Percentiles rank a stretch among this genome's conserved stretches.
These are phyloP conservation scores for Wickerhamomyces silvicola DNA, from an alignment of 805 yeast genomes.

Conservation along the genomic window DNA sequence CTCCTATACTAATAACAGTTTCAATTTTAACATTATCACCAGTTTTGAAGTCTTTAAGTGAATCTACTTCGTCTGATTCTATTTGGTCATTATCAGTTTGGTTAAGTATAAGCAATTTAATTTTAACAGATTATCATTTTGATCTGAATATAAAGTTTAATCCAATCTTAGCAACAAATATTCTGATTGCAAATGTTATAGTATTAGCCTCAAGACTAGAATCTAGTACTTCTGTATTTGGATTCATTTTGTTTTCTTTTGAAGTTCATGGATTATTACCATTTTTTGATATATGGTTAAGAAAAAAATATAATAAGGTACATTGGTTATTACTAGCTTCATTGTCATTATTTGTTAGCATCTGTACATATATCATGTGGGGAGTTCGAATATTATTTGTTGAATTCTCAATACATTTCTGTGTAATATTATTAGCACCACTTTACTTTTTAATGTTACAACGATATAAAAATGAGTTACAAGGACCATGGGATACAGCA, in stretches of 20 bases:
- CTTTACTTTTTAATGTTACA: slow-evolving; percentile 65
- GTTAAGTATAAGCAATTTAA: slow-evolving; percentile 62
- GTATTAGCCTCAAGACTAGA: slow-evolving; percentile 84
- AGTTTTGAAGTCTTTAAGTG: slow-evolving; percentile 78
- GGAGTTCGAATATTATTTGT: slow-evolving; percentile 35
- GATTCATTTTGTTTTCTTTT: slow-evolving; percentile 70
- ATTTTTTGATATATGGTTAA: slow-evolving; percentile 53
- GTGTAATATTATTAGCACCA: slow-evolving; percentile 56
- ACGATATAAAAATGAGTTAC: slow-evolving; percentile 75
- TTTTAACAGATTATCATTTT: slow-evolving; percentile 62
- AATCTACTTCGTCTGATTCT: slow-evolving; percentile 87
- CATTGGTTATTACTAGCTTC: slow-evolving; percentile 7
- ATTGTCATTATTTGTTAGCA: slow-evolving; percentile 21
- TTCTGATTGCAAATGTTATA: slow-evolving; percentile 79
- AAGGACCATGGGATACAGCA: slow-evolving; percentile 93
- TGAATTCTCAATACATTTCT: slow-evolving; percentile 45
- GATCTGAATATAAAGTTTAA: slow-evolving; percentile 28
- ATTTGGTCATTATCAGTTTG: slow-evolving; percentile 90
- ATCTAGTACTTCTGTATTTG: slow-evolving; percentile 71
- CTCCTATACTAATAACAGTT: slow-evolving; percentile 62
- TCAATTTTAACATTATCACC: slow-evolving; percentile 79
- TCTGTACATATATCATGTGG: slow-evolving; percentile 29
- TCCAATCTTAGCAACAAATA: slow-evolving; percentile 70
- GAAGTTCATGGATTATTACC: slow-evolving; percentile 72
- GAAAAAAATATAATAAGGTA: slow-evolving; percentile 27